Evolutionary conservation across 176 grass and related monocot genomes (phyloP), one percentile per base, ranked within the genome.

Genomic region (Lolium rigidum): DNA sequence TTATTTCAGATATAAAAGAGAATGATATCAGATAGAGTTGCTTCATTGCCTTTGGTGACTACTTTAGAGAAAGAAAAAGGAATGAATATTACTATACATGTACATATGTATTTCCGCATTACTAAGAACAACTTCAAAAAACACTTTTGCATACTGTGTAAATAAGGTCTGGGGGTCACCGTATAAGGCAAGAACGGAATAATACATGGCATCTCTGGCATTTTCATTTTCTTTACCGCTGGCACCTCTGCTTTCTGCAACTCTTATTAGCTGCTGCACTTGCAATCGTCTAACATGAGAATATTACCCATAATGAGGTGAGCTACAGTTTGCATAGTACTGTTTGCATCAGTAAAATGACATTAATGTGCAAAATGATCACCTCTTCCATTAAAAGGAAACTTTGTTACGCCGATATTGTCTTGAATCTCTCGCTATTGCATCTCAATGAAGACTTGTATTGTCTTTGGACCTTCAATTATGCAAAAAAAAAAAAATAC

Each of bases 321-420:
- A 81, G 77, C 18, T 75, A 59, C n/a, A 56, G 38, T 52, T 22
- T 14, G 56, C n/a, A n/a, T n/a, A n/a, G n/a, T n/a, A n/a, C 0
- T 71, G 21, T 48, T 60, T 35, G 37, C 72, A 35, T 35, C 21
- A 21, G 8, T 15, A 46, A 72, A 83, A 52, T 50, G 14, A 20
- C 50, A 55, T 5, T 31, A 72, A 12, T 46, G 35, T 66, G 54
- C 31, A 89, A n/a, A 91, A 75, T 9, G 78, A 24, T 74, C 81
- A 95, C 93, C 91, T 98, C 96, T 86, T 98, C 96, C 96, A 98
- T 95, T 37, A 95, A 87, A 88, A 94, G n/a, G n/a, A n/a, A n/a
- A n/a, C n/a, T n/a, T n/a, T n/a, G n/a, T n/a, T n/a, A 57, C 96
- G 87, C 4, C 96, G 82, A 95, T 94, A 39, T 92, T 98, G 59